Percentiles rank a stretch among this genome's conserved stretches.
Conservation (phyloP, 2,329 filamentous ascomycete species). For the Apiospora malaysiana region DNA sequence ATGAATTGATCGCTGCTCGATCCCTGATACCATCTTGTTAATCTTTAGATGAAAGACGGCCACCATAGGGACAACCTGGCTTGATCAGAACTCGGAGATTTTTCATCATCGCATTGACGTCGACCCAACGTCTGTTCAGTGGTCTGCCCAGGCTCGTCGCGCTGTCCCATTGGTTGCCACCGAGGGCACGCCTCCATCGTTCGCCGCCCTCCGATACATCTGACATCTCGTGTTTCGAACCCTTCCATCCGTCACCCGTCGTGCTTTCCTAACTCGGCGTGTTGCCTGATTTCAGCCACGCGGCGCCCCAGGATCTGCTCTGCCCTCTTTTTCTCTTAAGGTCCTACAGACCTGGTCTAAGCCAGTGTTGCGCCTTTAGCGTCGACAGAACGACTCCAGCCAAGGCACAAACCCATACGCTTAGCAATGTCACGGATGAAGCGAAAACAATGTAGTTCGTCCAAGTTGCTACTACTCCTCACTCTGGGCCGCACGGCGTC, state of each 20-base stretch:
- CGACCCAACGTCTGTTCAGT: not conserved
- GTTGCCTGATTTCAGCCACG: not conserved
- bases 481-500: not conserved
- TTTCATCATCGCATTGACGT: slow-evolving; percentile 8
- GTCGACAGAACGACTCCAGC: not conserved
- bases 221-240: slow-evolving; percentile 15
- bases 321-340: slow-evolving; percentile 10
- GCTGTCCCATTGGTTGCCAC: not conserved
- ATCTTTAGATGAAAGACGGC: not conserved
- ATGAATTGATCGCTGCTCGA: slow-evolving; percentile 9
- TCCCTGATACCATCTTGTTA: not conserved
- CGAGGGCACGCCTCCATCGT: not conserved
- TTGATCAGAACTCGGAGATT: slow-evolving; percentile 4
- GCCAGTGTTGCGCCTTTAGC: not conserved
- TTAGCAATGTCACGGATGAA: slow-evolving; percentile 16
- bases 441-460: not conserved
- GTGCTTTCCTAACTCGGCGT: not conserved
- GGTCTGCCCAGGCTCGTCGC: not conserved
- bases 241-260: not conserved
- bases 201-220: slow-evolving; percentile 3
- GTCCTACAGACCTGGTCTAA: not conserved
- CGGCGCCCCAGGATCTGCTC: slow-evolving; percentile 1
- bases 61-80: not conserved
- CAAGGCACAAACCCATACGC: not conserved
- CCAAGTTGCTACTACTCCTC: not conserved